Base-by-base conservation (phyloP, 2,329 filamentous ascomycete genomes). In the Pyricularia grisea region DNA sequence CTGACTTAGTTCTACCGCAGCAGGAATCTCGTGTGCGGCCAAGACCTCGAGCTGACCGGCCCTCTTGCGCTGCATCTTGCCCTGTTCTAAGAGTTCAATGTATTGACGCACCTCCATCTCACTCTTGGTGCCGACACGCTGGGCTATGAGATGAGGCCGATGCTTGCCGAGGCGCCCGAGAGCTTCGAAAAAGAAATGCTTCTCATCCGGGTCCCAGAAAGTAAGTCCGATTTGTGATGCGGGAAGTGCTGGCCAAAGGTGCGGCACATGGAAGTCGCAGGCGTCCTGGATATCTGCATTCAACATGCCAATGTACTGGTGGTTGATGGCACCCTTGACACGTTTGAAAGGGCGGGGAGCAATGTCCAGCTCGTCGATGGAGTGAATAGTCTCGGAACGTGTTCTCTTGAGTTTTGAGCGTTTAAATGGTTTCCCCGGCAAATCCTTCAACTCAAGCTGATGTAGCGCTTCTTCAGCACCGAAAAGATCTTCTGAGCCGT, bases 101-200 rank as follows among this genome's bases (percentile, higher is more conserved):
- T 93, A 93, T 67, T 90, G 86, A 31, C 84, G 84, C 42, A 95
- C 87, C 78, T 97, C 93, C 10, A 90, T 76, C 72, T 88, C 85
- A 70, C 88, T 90, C 78, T 98, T 98, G 42, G 87, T 90, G 0
- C 82, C 82, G 3, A 97, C 81, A 0, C 85, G 82, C 10, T 78
- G 74, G 1, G 92, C 84, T 69, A 97, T 90, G 1, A 83, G 85
- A 1, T 78, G 78, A 0, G 90, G 73, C 71, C 93, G 81, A 73
- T 88, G 84, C 67, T 81, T 84, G 0, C 92, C 92, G 2, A 90
- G 82, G 0, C 86, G 85, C 1, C 84, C 81, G 3, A 96, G 77
- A 0, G 87, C 84, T 17, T 85, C 81, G 76, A 92, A 97, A 70
- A 97, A 86, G 0, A 81, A 73, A 1, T 84, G 80, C 75, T 97